Percentiles rank a stretch among this genome's conserved stretches.
These are phyloP conservation scores for Candida albicans DNA, from an alignment of 1,139 yeast species.

Conservation along the genomic window DNA sequence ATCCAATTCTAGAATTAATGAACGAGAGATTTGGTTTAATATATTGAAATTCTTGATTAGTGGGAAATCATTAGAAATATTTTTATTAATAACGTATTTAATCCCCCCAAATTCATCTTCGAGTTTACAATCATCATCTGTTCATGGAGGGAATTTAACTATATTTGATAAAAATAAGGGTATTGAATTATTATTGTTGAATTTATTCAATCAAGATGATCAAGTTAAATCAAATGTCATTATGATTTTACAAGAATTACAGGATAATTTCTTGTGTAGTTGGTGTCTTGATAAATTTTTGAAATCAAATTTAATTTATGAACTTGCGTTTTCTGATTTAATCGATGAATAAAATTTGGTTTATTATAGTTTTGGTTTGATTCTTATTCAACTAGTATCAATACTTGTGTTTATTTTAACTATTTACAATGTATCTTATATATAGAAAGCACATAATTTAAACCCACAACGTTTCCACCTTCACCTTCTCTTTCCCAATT, in stretches of 20 bases:
- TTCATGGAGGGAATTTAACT: conserved; percentile 44
- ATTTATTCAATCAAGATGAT: conserved; percentile 36
- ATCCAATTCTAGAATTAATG: conserved; percentile 23
- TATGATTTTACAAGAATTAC: conserved; percentile 47
- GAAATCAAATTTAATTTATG: conserved; percentile 41
- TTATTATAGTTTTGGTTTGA: neutral
- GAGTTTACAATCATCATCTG: conserved; percentile 39
- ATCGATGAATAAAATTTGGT: conserved; percentile 10
- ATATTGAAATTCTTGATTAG: conserved; percentile 44
- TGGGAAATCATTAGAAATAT: conserved; percentile 45
- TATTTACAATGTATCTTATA: conserved; percentile 1
- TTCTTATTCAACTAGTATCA: no score
- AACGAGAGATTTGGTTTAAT: conserved; percentile 46
- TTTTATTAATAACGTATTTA: conserved; percentile 41
- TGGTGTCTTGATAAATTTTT: conserved; percentile 46
- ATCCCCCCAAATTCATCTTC: conserved; percentile 48
- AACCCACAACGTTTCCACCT: no score
- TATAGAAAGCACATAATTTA: neutral
- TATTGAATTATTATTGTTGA: conserved; percentile 40
- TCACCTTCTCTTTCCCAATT: no score
- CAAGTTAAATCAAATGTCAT: conserved; percentile 43
- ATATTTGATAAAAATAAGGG: conserved; percentile 51
- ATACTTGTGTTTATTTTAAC: neutral
- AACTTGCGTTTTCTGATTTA: conserved; percentile 43
- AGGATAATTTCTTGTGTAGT: conserved; percentile 47